Evolutionary conservation across 768 basidiomycete genomes (phyloP).

Genomic region (Auriculariales sp.): DNA sequence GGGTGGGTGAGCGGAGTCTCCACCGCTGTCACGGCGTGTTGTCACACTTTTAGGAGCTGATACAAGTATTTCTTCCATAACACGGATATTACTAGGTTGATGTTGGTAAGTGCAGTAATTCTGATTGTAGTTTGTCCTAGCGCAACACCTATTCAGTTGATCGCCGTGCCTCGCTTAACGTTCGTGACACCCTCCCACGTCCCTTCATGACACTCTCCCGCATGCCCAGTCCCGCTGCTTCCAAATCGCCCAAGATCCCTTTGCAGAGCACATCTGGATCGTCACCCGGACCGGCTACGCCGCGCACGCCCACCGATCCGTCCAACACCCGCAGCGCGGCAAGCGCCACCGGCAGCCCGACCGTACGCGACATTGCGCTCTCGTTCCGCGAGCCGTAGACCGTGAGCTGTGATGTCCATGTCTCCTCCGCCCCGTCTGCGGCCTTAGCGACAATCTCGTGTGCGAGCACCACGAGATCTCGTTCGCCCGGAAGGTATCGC

Average conservation of each 20-base stretch:
- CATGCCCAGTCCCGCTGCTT: constrained; percentile 24
- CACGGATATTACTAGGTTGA: no score
- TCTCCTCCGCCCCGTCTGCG: constrained; percentile 22
- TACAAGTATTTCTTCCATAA: no score
- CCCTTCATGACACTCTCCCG: no score
- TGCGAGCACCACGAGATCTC: constrained; percentile 75
- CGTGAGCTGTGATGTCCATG: constrained; percentile 53
- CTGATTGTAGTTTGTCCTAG: no score
- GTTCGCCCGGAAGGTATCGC: constrained; percentile 51
- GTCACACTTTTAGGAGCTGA: no score
- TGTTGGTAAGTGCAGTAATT: no score
- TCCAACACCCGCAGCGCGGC: constrained; percentile 61
- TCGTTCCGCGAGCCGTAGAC: constrained; percentile 40
- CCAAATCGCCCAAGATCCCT: constrained; percentile 47
- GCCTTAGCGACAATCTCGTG: constrained; percentile 57
- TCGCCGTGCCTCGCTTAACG: no score
- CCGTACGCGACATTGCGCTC: constrained; percentile 84
- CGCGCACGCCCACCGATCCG: constrained; percentile 27
- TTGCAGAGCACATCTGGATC: constrained; percentile 42
- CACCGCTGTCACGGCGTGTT: no score
- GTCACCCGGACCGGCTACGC: constrained; percentile 59
- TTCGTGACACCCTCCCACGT: no score
- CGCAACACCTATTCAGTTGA: no score
- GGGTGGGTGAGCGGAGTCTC: no score
- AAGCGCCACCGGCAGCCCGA: constrained; percentile 78